Evolutionary conservation across 305 asterid species (phyloP), one percentile per base, ranked within the genome.

Genomic region (Plantago coronopus): DNA sequence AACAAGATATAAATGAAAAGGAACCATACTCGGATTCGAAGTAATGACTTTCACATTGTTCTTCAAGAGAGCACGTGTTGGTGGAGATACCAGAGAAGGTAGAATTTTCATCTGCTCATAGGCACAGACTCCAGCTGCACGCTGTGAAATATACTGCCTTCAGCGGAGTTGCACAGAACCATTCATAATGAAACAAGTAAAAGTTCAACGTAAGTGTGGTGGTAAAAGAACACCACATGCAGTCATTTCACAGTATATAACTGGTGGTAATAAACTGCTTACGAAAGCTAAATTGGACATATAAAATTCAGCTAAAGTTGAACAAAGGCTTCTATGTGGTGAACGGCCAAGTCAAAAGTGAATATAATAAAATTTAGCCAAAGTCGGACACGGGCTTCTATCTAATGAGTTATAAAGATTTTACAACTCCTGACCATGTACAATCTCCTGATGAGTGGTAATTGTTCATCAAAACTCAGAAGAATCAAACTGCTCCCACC

Each of bases 51-150:
- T 89, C 67, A 29, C 47, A 47, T 73, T 89, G 55, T 70, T 85
- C 79, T 76, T 89, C 76, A 71, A 80, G 70, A 78, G 64, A 43
- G 78, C 47, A 56, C 57, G 73, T 47, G 85, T 62, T 2, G 86
- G 78, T 45, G 86, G 80, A 66, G 78, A 71, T 59, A 79, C 74
- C 58, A 83, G 66, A 59, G 88, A 74, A 42, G 85, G 94, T 57
- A 87, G 82, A 82, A 59, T 60, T 87, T 87, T 94, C 74, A 94
- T 69, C 63, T 80, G 82, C 64, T 81, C 88, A 47, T 85, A 81
- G 62, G 89, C 34, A 83, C 87, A 82, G 77, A 82, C 67, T 38
- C 99, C 99, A 65, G 87, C 94, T 68, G 99, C 95, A 40, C 95
- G 83, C 97, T 94, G 64, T 34, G 54, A 75, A 69, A 16, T 62